Evolutionary conservation across 2,329 filamentous ascomycete species (phyloP).

Genomic region (Apiospora rasikravindrae): DNA sequence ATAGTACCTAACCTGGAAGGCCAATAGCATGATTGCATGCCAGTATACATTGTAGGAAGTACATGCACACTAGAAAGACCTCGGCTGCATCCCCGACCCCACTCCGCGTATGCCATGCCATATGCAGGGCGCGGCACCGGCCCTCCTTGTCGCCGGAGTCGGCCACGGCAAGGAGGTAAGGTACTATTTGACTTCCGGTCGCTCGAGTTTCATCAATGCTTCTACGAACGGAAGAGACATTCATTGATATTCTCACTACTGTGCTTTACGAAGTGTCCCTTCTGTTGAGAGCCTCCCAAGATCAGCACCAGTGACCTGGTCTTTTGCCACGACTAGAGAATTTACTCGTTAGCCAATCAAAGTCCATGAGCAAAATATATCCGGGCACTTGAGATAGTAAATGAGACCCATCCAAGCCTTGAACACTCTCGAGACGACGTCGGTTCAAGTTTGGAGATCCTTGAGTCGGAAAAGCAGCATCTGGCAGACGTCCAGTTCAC

Average conservation of each 20-base stretch:
- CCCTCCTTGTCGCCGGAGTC: conserved; percentile 5
- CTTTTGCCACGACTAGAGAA: background rate
- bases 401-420: background rate
- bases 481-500: background rate
- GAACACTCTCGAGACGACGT: background rate
- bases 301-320: background rate
- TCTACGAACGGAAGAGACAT: background rate
- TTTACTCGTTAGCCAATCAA: background rate
- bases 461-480: background rate
- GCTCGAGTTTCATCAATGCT: background rate
- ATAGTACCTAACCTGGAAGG: background rate
- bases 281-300: background rate
- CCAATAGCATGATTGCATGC: background rate
- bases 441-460: background rate
- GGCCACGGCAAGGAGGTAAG: background rate
- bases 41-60: background rate
- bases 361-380: background rate
- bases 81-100: background rate
- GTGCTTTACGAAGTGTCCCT: background rate
- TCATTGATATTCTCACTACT: background rate
- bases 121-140: conserved; percentile 1
- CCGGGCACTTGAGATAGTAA: background rate
- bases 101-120: conserved; percentile 4
- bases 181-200: background rate
- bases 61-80: background rate